Base-by-base conservation (phyloP, 2,329 filamentous ascomycete species). In the Trichoderma asperellum region DNA sequence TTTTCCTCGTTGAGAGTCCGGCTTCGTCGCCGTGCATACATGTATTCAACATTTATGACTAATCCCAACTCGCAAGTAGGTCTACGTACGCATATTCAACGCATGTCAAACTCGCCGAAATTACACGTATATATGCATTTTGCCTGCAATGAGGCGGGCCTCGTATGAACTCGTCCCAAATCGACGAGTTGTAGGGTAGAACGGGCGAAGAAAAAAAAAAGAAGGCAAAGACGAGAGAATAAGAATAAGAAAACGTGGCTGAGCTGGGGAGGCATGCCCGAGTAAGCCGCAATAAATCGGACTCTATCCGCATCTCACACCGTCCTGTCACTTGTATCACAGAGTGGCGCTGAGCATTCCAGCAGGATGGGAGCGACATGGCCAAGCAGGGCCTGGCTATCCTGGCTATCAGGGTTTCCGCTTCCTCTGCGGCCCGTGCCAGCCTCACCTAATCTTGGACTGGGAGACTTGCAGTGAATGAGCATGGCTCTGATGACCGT, bases 331-430 rank as follows among this genome's bases (percentile, higher is more conserved):
- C 24, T 24, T 24, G 24, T 8, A 62, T 68, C 56, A 21, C 47
- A 62, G 57, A 47, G 57, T 56, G 1, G 27, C 49, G 47, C 27
- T 27, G 37, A 34, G 49, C 18, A 58, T 57, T 57, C 59, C 58
- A 47, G 37, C 35, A 57, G 35, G 35, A 56, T 43, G 64, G 64
- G 32, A 67, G 14, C 35, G 18, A 57, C 43, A 37, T 40, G 65
- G n/a, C 47, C 35, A 32, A 7, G 32, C 21, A 3, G 7, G 52
- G 4, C 37, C 4, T 47, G 37, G 52, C 18, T 12, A 27, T 27
- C 24, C 24, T 24, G 24, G 24, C 24, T 24, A 24, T 24, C 24
- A 24, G 8, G 53, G 57, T 53, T 16, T 27, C 3, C 49, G 63
- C 43, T 27, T 49, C 27, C 8, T 8, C 18, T 8, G 57, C 21